A percentile compares a stretch with the other conserved stretches of the same genome.
phyloP scores from a whole-genome alignment of 169 alveolate species.

The Eimeria mitis region DNA sequence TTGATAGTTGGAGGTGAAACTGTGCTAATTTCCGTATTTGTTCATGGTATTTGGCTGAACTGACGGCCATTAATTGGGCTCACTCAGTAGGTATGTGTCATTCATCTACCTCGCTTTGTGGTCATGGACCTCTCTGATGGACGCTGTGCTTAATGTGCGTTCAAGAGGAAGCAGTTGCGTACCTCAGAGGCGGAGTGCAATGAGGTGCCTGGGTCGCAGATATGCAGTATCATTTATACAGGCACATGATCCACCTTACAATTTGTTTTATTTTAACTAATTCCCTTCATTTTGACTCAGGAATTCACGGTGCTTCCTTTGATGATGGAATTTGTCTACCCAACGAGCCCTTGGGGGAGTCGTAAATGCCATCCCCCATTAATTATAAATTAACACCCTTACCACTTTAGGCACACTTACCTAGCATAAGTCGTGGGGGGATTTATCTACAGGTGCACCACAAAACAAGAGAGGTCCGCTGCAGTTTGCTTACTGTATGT shows the following conservation, averaged over 20 bases:
- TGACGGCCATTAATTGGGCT: background rate
- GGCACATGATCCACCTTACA: background rate
- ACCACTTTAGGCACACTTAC: background rate
- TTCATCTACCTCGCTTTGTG: background rate
- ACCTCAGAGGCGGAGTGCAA: background rate
- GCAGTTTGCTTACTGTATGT: background rate
- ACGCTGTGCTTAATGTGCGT: background rate
- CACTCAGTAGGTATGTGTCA: slow-evolving; percentile 2
- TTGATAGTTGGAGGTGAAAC: background rate
- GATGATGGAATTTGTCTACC: background rate
- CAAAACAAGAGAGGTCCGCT: background rate
- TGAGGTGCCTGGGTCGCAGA: slow-evolving; percentile 4
- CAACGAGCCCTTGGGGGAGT: background rate
- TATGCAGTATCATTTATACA: slow-evolving; percentile 3
- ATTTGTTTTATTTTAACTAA: slow-evolving; percentile 2
- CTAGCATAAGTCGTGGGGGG: background rate
- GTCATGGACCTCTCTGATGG: background rate
- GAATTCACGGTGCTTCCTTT: background rate
- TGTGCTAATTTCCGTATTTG: background rate
- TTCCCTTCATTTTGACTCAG: background rate
- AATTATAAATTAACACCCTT: too few relatives aligned
- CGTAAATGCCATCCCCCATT: background rate
- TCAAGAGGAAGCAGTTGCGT: background rate
- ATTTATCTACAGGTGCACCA: background rate
- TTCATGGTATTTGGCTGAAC: slow-evolving; percentile 13